Conservation (phyloP, 2,329 filamentous ascomycete genomes). For the Aspergillus puulaauensis region DNA sequence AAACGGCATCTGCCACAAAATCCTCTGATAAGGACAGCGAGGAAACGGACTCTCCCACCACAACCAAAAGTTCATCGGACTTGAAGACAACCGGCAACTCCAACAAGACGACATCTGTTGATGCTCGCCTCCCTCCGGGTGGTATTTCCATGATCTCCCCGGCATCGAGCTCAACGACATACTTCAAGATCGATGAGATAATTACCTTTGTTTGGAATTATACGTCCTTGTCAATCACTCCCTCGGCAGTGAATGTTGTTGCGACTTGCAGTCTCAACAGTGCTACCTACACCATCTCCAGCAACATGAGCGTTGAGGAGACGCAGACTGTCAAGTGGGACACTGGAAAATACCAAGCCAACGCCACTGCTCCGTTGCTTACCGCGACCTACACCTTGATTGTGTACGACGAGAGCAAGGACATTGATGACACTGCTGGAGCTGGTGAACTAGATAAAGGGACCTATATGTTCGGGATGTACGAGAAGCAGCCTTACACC, state of each 20-base stretch:
- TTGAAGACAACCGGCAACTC: constrained; percentile 16
- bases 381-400: constrained; percentile 64
- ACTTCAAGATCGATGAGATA: constrained; percentile 64
- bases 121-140: constrained; percentile 56
- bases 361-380: constrained; percentile 52
- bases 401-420: constrained; percentile 59
- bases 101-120: constrained; percentile 44
- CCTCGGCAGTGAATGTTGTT: constrained; percentile 60
- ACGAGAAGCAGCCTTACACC: constrained; percentile 53
- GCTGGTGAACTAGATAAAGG: constrained; percentile 57
- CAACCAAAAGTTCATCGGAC: constrained; percentile 9
- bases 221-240: constrained; percentile 61
- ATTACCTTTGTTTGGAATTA: constrained; percentile 70
- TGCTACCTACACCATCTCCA: constrained; percentile 60
- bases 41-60: not conserved
- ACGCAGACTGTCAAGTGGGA: constrained; percentile 61
- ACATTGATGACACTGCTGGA: constrained; percentile 50
- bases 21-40: constrained; percentile 10
- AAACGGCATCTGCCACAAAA: constrained; percentile 19
- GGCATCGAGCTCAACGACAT: constrained; percentile 50
- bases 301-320: constrained; percentile 56
- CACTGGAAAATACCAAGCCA: constrained; percentile 53
- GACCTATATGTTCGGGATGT: constrained; percentile 64
- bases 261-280: constrained; percentile 61
- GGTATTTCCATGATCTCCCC: constrained; percentile 64